Base-by-base conservation (phyloP, 495 filamentous ascomycete genomes). In the Penicillium herquei region DNA sequence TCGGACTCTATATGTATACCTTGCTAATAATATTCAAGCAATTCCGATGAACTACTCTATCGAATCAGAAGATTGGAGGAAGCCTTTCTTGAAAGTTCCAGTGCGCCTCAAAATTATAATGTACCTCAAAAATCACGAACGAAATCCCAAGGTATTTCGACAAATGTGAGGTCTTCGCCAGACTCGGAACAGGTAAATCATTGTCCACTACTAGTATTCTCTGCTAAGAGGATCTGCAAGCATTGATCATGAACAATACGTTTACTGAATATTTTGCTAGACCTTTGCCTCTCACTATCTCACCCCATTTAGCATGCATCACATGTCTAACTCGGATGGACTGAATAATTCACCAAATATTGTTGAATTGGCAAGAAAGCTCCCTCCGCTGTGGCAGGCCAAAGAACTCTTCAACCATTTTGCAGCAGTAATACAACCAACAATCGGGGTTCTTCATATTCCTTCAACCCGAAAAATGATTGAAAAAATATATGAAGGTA, bases 361-460 rank as follows among this genome's bases (percentile, higher is more conserved):
- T 11, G 21, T 48, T 34, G 50, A 62, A 6, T 30, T 56, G 11
- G 41, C 55, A 6, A 47, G 35, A 7, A 49, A 55, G n/a, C 58
- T 71, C 4, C 64, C 68, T 8, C 66, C 68, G 7, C 39, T 64
- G 12, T 44, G 40, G 13, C 55, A 71, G 34, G 68, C 66, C 5
- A 56, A 54, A 32, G 45, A 57, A 11, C 26, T 71, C 12, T 63
- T 71, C 33, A 39, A 57, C 7, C 66, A 69, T 42, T 69, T 69
- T 43, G 61, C 54, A 16, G 40, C 17, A 6, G 52, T 50, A 13
- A n/a, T 66, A n/a, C 63, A 64, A 9, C 62, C 66, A 13, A 61
- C 57, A 9, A 52, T 66, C 7, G 56, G 63, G 8, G 49, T 70
- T 8, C 52, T 69, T 8, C 69, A 69, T 54, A 58, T 69, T n/a